These are phyloP conservation scores for Sugiyamaella chiloensis DNA, from an alignment of 805 yeast species.

Conservation along the genomic window DNA sequence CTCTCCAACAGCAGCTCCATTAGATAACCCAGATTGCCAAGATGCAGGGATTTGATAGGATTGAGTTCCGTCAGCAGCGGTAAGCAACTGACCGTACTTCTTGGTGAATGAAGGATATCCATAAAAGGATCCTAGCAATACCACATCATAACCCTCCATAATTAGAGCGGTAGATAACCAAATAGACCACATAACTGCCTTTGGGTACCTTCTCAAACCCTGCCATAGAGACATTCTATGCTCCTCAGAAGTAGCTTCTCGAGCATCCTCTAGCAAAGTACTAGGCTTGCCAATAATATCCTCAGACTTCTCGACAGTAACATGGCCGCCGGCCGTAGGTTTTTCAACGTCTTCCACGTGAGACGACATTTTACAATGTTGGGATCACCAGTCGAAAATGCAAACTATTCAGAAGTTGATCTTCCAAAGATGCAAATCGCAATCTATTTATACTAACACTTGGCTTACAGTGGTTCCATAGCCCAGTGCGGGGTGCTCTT, in stretches of 20 bases:
- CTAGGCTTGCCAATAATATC: background rate
- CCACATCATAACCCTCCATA: slow-evolving; percentile 51
- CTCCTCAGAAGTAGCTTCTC: slow-evolving; percentile 24
- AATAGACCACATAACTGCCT: slow-evolving; percentile 46
- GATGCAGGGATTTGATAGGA: slow-evolving; percentile 35
- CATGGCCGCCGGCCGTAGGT: background rate
- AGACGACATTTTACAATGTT: background rate
- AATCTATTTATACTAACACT: too few relatives aligned
- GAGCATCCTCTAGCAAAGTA: slow-evolving; percentile 27
- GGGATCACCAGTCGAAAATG: too few relatives aligned
- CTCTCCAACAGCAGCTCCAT: slow-evolving; percentile 36
- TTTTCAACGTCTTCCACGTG: background rate
- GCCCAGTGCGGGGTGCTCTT: too few relatives aligned
- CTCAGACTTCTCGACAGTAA: background rate
- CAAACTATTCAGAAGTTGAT: too few relatives aligned
- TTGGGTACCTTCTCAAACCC: slow-evolving; percentile 37
- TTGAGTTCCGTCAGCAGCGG: background rate
- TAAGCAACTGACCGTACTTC: slow-evolving; percentile 32
- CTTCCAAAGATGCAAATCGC: too few relatives aligned
- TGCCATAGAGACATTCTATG: slow-evolving; percentile 31
- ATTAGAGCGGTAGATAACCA: slow-evolving; percentile 42
- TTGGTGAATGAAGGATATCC: slow-evolving; percentile 43
- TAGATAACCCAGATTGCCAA: slow-evolving; percentile 32
- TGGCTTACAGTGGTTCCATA: too few relatives aligned
- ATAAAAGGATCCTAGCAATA: slow-evolving; percentile 40